Evolutionary conservation across 148 eudicot species (phyloP).

Genomic region (Pouteria glomerata): DNA sequence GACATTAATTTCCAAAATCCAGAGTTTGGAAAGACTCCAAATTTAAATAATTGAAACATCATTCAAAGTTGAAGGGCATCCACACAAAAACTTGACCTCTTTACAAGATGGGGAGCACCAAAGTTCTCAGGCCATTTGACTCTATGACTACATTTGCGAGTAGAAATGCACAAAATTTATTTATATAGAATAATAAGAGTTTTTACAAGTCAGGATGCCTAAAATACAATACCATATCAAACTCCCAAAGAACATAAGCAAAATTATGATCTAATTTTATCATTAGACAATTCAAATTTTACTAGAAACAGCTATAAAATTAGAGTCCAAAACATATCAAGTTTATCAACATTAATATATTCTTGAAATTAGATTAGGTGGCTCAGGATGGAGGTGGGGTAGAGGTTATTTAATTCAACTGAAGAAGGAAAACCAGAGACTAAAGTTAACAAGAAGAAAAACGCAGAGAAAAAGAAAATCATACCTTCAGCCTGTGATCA

Average conservation of each 20-base stretch:
- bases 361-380: no score
- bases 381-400: neutral
- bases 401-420: neutral
- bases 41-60: neutral
- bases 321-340: neutral
- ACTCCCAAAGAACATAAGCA: neutral
- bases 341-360: no score
- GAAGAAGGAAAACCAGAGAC: neutral
- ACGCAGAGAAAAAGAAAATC: neutral
- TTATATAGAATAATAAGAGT: neutral
- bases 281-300: neutral
- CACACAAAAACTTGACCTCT: no score
- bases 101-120: no score
- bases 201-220: neutral
- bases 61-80: neutral
- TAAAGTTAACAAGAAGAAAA: neutral
- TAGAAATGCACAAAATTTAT: neutral
- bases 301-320: neutral
- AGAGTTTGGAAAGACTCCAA: neutral
- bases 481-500: conserved; percentile 59
- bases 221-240: neutral
- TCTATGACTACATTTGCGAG: neutral
- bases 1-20: neutral
- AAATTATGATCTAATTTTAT: neutral
- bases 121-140: neutral